A percentile compares a stretch with the other conserved stretches of the same genome.
These are phyloP conservation scores for Verbascum thapsus DNA, from an alignment of 257 asterid genomes.

Conservation along the genomic window DNA sequence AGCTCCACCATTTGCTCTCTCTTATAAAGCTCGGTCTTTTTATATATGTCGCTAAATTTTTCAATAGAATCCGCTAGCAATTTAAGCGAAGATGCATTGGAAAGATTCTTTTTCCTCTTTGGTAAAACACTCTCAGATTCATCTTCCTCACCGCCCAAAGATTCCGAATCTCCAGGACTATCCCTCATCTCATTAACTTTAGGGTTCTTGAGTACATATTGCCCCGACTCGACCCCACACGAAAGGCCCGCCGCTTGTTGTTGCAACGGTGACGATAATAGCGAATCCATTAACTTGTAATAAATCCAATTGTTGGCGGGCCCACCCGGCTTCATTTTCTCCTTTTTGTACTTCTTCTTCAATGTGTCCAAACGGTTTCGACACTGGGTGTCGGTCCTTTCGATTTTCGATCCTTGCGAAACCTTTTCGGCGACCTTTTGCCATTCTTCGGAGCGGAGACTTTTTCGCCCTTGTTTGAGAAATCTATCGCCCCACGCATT, in stretches of 20 bases:
- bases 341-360: constrained; percentile 95
- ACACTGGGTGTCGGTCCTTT: constrained; percentile 90
- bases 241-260: constrained; percentile 72
- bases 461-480: constrained; percentile 84
- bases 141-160: constrained; percentile 46
- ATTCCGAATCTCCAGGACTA: constrained; percentile 67
- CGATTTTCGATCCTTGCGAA: constrained; percentile 62
- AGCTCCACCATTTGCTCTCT: constrained; percentile 81
- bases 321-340: constrained; percentile 56
- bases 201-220: constrained; percentile 60
- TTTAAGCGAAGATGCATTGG: constrained; percentile 49
- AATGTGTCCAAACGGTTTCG: constrained; percentile 85
- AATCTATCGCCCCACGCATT: constrained; percentile 89
- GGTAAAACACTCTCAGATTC: constrained; percentile 58
- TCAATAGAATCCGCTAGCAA: constrained; percentile 78
- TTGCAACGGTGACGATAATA: constrained; percentile 52
- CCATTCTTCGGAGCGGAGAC: constrained; percentile 94
- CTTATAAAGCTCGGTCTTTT: constrained; percentile 77
- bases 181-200: constrained; percentile 79
- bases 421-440: constrained; percentile 89
- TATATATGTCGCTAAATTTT: constrained; percentile 71
- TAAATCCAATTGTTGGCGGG: constrained; percentile 71
- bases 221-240: constrained; percentile 82
- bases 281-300: constrained; percentile 72
- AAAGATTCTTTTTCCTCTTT: constrained; percentile 45